Evolutionary conservation across 2,329 filamentous ascomycete genomes (phyloP).

Genomic region (Parastagonospora avenae): DNA sequence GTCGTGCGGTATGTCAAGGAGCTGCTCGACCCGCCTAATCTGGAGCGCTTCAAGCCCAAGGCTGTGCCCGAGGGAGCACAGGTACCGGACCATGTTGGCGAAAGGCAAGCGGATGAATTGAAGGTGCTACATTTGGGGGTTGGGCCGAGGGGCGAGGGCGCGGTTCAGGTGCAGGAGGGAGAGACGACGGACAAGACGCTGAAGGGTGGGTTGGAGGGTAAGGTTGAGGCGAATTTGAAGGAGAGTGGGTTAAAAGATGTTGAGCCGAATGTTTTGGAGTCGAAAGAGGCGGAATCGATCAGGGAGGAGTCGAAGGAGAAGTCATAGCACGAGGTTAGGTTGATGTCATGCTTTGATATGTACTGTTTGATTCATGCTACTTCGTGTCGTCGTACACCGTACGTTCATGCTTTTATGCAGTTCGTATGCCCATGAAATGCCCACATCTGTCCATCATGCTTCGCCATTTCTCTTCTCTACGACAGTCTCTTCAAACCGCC

Average conservation of each 20-base stretch:
- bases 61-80: slow-evolving; percentile 29
- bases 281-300: neutral
- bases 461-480: neutral
- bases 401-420: too few species aligned
- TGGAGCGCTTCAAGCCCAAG: slow-evolving; percentile 64
- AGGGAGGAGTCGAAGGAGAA: neutral
- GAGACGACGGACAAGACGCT: neutral
- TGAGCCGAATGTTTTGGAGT: neutral
- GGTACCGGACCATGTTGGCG: slow-evolving; percentile 16
- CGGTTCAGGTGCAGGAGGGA: slow-evolving; percentile 16
- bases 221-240: neutral
- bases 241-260: slow-evolving; percentile 5
- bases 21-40: slow-evolving; percentile 70
- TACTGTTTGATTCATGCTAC: neutral
- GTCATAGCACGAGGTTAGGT: neutral
- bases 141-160: slow-evolving; percentile 15
- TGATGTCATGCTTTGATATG: neutral
- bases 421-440: neutral
- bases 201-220: neutral
- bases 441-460: neutral
- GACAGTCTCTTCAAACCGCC: neutral
- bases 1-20: slow-evolving; percentile 76
- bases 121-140: slow-evolving; percentile 31
- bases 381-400: neutral
- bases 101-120: slow-evolving; percentile 22